Evolutionary conservation across 1,139 yeast species (phyloP).

Genomic region (Saccharomyces hybrid): DNA sequence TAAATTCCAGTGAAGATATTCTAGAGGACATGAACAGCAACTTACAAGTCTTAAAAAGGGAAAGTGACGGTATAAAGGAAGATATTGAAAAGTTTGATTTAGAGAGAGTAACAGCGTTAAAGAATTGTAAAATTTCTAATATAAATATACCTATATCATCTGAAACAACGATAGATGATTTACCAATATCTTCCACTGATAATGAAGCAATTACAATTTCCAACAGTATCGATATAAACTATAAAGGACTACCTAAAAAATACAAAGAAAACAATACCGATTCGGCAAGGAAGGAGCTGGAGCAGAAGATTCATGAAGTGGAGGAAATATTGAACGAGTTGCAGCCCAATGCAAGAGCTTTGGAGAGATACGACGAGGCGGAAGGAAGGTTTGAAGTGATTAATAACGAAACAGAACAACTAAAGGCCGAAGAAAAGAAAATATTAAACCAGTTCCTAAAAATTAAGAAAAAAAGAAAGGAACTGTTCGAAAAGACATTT

Average conservation of each 20-base stretch:
- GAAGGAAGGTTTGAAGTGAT: slow-evolving; percentile 52
- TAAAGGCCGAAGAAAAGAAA: slow-evolving; percentile 55
- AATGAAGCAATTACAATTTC: slow-evolving; percentile 37
- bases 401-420: slow-evolving; percentile 57
- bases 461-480: slow-evolving; percentile 54
- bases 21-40: slow-evolving; percentile 31
- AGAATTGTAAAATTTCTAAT: slow-evolving; percentile 70
- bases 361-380: slow-evolving; percentile 66
- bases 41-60: slow-evolving; percentile 37
- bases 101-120: slow-evolving; percentile 54
- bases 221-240: slow-evolving; percentile 51
- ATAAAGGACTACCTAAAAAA: slow-evolving; percentile 40
- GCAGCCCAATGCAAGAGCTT: slow-evolving; percentile 76
- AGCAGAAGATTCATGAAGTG: slow-evolving; percentile 45
- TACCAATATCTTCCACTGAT: slow-evolving; percentile 39
- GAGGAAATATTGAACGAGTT: slow-evolving; percentile 52
- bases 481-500: slow-evolving; percentile 63
- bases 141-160: slow-evolving; percentile 55
- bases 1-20: slow-evolving; percentile 26
- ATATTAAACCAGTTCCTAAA: slow-evolving; percentile 51
- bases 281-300: slow-evolving; percentile 34
- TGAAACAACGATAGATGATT: slow-evolving; percentile 45
- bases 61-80: slow-evolving; percentile 42
- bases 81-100: slow-evolving; percentile 47
- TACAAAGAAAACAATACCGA: slow-evolving; percentile 35